These are phyloP conservation scores for Blastocystis sp. DNA, from an alignment of 352 stramenopile species.

Conservation along the genomic window DNA sequence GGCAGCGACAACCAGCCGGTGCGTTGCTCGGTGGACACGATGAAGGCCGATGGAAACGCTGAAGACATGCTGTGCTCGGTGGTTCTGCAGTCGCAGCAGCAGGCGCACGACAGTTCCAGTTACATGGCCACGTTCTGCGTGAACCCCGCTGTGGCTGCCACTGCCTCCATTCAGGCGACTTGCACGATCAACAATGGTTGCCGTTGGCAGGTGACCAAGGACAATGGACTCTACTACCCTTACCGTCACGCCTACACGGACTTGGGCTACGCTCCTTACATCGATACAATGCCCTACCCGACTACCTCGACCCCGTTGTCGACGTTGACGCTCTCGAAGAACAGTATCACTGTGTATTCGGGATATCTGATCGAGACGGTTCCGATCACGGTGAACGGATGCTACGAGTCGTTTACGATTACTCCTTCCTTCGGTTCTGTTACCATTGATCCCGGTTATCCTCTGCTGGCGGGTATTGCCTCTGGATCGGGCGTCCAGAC, in stretches of 20 bases:
- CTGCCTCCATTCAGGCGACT: background rate
- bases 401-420: conserved; percentile 28
- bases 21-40: conserved; percentile 40
- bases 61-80: background rate
- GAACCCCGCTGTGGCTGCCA: background rate
- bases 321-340: background rate
- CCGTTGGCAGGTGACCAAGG: conserved; percentile 26
- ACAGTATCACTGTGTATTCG: background rate
- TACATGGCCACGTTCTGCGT: conserved; percentile 7
- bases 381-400: background rate
- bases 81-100: background rate
- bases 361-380: background rate
- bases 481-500: background rate
- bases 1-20: background rate
- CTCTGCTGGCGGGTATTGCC: background rate
- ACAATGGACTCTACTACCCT: conserved; percentile 21
- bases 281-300: background rate
- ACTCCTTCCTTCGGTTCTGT: background rate
- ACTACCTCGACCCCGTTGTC: background rate
- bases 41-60: conserved; percentile 6
- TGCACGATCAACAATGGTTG: conserved; percentile 11
- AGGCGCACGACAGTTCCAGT: background rate
- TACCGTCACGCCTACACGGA: conserved; percentile 44
- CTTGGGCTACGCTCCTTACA: background rate
- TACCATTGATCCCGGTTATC: conserved; percentile 14